These are phyloP conservation scores for Globisporangium viniferum DNA, from an alignment of 352 stramenopile species.

Conservation along the genomic window DNA sequence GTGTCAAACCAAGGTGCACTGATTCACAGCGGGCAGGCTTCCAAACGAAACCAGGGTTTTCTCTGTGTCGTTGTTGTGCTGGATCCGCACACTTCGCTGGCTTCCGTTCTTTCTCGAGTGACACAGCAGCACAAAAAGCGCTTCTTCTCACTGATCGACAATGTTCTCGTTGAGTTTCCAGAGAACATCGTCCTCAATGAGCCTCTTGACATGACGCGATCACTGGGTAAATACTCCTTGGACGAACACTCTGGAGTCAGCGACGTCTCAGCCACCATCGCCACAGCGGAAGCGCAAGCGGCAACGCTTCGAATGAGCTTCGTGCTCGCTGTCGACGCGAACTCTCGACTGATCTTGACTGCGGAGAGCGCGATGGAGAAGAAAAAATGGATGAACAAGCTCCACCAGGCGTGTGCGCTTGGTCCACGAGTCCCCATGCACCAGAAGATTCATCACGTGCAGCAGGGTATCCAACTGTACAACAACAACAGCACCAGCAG, in stretches of 20 bases:
- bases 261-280: constrained; percentile 17
- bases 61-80: constrained; percentile 15
- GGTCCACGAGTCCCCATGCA: constrained; percentile 9
- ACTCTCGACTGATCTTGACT: constrained; percentile 31
- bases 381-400: constrained; percentile 42
- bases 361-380: constrained; percentile 41
- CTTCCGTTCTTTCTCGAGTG: constrained; percentile 17
- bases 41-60: constrained; percentile 40
- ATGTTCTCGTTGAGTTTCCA: constrained; percentile 29
- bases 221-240: constrained; percentile 19
- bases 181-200: constrained; percentile 27
- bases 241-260: constrained; percentile 13
- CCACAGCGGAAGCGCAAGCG: constrained; percentile 16
- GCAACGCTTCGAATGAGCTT: constrained; percentile 37
- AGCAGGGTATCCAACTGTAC: neutral
- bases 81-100: constrained; percentile 7
- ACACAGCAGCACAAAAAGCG: constrained; percentile 21
- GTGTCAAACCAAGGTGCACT: neutral
- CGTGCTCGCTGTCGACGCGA: constrained; percentile 21
- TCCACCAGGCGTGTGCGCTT: constrained; percentile 23
- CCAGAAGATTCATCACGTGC: neutral
- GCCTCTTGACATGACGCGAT: constrained; percentile 12
- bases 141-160: constrained; percentile 35
- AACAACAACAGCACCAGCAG: neutral
- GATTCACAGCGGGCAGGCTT: constrained; percentile 2